Conservation (phyloP, 2,329 filamentous ascomycete species). For the Neofusicoccum ribis region DNA sequence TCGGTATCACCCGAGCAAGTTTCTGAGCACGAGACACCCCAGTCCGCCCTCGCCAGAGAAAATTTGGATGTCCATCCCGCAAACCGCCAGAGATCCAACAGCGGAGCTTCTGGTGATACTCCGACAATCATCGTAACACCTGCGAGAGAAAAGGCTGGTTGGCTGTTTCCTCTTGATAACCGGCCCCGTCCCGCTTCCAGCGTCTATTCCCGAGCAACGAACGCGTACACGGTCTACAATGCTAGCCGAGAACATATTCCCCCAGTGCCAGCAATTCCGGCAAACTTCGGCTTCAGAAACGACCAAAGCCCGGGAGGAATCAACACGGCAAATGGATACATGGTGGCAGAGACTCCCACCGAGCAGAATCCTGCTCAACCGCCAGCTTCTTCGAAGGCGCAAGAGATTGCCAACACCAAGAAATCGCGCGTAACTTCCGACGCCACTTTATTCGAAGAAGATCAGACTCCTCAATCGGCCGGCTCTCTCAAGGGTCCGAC, state of each 20-base stretch:
- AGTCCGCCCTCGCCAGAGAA: not conserved
- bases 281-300: not conserved
- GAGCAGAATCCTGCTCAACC: constrained; percentile 28
- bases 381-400: constrained; percentile 40
- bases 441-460: constrained; percentile 71
- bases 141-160: constrained; percentile 53
- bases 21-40: constrained; percentile 32
- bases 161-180: constrained; percentile 54
- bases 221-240: constrained; percentile 32
- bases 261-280: constrained; percentile 44
- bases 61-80: constrained; percentile 24
- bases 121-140: constrained; percentile 57
- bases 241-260: constrained; percentile 44
- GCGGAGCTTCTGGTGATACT: constrained; percentile 41
- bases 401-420: constrained; percentile 54
- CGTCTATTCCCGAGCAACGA: constrained; percentile 60
- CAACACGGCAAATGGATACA: not conserved
- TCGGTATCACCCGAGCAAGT: constrained; percentile 59
- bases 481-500: constrained; percentile 15
- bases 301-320: constrained; percentile 8
- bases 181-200: constrained; percentile 58
- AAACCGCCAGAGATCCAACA: constrained; percentile 38
- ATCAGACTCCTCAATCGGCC: constrained; percentile 45
- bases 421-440: constrained; percentile 53
- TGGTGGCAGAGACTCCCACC: not conserved